Base-by-base conservation (phyloP, 345 rosid genomes). In the Rhodomyrtus tomentosa region DNA sequence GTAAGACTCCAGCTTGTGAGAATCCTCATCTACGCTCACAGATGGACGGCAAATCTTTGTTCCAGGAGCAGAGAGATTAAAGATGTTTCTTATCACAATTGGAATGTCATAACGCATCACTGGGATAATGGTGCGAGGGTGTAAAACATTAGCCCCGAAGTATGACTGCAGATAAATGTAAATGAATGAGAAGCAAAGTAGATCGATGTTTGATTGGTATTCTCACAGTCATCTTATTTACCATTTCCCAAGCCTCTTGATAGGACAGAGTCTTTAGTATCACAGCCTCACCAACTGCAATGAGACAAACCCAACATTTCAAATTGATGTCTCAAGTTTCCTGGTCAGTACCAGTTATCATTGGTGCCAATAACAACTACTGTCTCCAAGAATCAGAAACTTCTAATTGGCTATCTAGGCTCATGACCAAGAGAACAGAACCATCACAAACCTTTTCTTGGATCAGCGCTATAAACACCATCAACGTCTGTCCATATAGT, bases 181-280 rank as follows among this genome's bases (percentile, higher is more conserved):
- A 88, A 83, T 10, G 76, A 62, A 62, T 62, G 42, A 62, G 76
- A 62, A 62, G 12, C 76, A 62, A 12, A 62, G 76, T 32, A 62
- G 76, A 32, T 62, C 76, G 4, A 9, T 62, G 42, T 62, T 32
- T 32, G 24, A 62, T 8, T 62, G 12, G 24, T 62, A 62, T 32
- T 62, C 36, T 16, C 42, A 8, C 32, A 8, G 76, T 62, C 76
- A 62, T 62, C 76, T 62, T 62, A 7, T 72, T 92, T 90, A 98
- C 99, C 99, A 98, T 96, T 93, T 98, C 99, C 99, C 98, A 98
- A 50, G 99, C 99, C 89, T 98, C 99, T 91, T 98, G 99, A 89
- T 98, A 98, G 86, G 99, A 95, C 85, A 98, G 90, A 51, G 91
- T 93, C 88, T 87, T 90, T n/a, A 98, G 87, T 84, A 96, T 94